phyloP scores from a whole-genome alignment of 1,284 basidiomycete species.

The Ustilago vetiveriae region DNA sequence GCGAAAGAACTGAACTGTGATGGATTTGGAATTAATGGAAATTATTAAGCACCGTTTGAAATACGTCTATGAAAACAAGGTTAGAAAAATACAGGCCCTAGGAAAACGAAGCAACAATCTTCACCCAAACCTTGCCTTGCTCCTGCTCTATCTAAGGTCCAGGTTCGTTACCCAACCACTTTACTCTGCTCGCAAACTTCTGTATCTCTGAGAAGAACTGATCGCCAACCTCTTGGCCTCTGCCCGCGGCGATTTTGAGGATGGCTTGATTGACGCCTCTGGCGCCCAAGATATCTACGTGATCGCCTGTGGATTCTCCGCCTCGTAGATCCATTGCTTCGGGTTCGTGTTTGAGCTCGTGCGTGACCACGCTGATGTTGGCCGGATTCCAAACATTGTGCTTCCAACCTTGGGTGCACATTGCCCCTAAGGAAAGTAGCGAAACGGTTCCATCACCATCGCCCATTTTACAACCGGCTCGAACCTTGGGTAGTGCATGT shows the following conservation, averaged over 20 bases:
- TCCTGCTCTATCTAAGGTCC: conserved; percentile 27
- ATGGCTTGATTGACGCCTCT: conserved; percentile 89
- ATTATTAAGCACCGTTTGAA: no score
- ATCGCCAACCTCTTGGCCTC: conserved; percentile 70
- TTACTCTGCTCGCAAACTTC: conserved; percentile 43
- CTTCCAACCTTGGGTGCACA: conserved; percentile 95
- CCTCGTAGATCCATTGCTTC: conserved; percentile 80
- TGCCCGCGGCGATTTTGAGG: conserved; percentile 82
- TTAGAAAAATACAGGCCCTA: no score
- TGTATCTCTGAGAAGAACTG: conserved; percentile 81
- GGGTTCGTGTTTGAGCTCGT: conserved; percentile 89
- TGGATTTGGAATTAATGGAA: no score
- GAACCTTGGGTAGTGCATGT: conserved; percentile 49
- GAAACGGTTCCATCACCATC: conserved; percentile 93
- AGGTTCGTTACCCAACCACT: conserved; percentile 38
- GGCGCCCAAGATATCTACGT: conserved; percentile 92
- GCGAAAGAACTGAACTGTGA: no score
- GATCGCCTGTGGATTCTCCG: conserved; percentile 74
- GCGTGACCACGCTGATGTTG: conserved; percentile 78
- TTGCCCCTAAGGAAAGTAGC: conserved; percentile 85
- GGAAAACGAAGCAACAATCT: no score
- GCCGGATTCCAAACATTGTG: conserved; percentile 89
- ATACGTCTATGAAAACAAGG: no score
- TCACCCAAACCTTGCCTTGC: no score
- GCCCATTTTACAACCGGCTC: conserved; percentile 61